Evolutionary conservation across 495 filamentous ascomycete genomes (phyloP), one percentile per base, ranked within the genome.

Genomic region (Echria macrotheca): DNA sequence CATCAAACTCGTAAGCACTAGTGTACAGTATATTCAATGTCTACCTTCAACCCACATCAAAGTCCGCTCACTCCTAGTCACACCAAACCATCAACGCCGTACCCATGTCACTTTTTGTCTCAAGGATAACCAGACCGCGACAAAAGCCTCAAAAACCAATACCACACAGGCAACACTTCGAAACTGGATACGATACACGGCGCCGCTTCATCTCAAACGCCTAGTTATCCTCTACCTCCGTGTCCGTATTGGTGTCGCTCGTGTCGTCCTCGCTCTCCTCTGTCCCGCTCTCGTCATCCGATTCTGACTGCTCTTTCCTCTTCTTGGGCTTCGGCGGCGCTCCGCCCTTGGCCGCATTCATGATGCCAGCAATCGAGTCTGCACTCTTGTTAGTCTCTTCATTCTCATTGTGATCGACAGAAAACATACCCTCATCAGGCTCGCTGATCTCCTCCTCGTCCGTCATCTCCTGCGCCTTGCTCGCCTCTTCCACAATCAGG

Each of bases 281-380:
- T 19, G 89, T 95, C 60, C 91, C 89, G 60, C 90, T 95, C 65
- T 95, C 87, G 19, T 84, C 82, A 28, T 83, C 85, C 47, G 79
- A 81, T 3, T 6, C 75, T 19, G 70, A 73, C 48, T 39, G 23
- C 19, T 74, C 65, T 60, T 72, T 72, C 62, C 57, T 69, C 63
- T 77, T 75, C 68, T 82, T 83, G 28, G 58, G 59, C 28, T 46
- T 17, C 54, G 79, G 75, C 54, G 74, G 65, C 17, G 79, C 69
- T 17, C 76, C 67, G 46, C 72, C 66, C 67, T 93, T 94, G 44
- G 96, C 78, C 1, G 87, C 85, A 35, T 83, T 82, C 93, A 97
- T 96, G 70, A 95, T 89, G 44, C 93, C 94, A 18, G 90, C 91
- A 59, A 98, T 74, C 2, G 93, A 90, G 71, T 96, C 93, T 97